Evolutionary conservation across 116 monocot genomes (phyloP).

Genomic region (Phalaenopsis hybrid): DNA sequence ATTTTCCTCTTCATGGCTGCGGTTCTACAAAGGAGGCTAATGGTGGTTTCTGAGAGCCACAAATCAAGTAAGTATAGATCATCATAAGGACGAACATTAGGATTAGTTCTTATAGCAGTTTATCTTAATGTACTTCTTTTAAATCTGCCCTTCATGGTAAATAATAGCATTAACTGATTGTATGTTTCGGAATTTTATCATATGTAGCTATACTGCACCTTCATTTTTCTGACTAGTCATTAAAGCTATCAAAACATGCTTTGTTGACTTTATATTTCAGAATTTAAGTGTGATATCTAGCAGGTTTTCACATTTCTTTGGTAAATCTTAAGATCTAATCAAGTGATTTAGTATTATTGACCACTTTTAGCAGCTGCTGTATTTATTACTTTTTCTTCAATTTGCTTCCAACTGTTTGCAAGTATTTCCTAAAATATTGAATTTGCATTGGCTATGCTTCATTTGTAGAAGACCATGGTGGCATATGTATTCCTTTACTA

Average conservation of each 20-base stretch:
- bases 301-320: not conserved
- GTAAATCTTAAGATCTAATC: not conserved
- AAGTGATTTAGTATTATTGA: not conserved
- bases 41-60: constrained; percentile 69
- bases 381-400: not conserved
- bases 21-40: constrained; percentile 80
- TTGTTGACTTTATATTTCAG: too few species aligned
- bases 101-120: not conserved
- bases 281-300: too few species aligned
- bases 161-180: too few species aligned
- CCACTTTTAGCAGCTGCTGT: not conserved
- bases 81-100: not conserved
- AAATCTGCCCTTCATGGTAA: not conserved
- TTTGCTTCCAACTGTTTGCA: not conserved
- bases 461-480: too few species aligned
- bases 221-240: too few species aligned
- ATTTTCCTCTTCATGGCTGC: constrained; percentile 98
- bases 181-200: too few species aligned
- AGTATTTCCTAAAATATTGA: not conserved
- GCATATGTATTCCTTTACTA: too few species aligned
- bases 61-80: constrained; percentile 57
- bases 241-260: too few species aligned
- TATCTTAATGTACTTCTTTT: not conserved
- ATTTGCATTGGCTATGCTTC: too few species aligned
- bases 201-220: too few species aligned